Percentiles rank a stretch among this genome's conserved stretches.
Conservation (phyloP, 768 basidiomycete species). For the Boletus barrowsii region DNA sequence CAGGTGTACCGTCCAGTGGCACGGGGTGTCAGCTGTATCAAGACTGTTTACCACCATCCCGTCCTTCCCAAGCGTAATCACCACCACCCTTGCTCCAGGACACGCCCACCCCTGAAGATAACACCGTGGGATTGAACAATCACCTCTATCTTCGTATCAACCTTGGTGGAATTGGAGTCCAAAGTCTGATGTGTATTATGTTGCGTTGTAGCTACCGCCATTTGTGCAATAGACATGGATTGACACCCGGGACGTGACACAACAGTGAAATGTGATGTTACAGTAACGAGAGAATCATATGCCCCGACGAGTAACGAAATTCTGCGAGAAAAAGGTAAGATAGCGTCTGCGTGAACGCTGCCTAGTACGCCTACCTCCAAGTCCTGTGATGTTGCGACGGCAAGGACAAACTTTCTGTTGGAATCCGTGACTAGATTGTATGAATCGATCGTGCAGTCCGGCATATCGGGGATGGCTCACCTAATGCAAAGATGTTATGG, state of each 20-base stretch:
- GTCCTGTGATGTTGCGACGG: constrained; percentile 74
- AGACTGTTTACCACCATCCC: too few relatives aligned
- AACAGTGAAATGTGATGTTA: neutral
- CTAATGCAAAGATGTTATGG: constrained; percentile 71
- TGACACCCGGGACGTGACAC: neutral
- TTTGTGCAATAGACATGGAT: neutral
- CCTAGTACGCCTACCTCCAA: constrained; percentile 40
- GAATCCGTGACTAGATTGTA: constrained; percentile 71
- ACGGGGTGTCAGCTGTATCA: too few relatives aligned
- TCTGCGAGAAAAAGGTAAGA: constrained; percentile 15
- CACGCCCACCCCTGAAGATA: too few relatives aligned
- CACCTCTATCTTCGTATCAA: too few relatives aligned
- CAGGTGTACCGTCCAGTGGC: too few relatives aligned
- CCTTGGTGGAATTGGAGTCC: too few relatives aligned
- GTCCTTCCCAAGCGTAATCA: too few relatives aligned
- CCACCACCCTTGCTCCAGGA: too few relatives aligned
- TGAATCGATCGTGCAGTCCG: neutral
- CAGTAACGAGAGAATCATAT: constrained; percentile 7
- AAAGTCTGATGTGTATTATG: too few relatives aligned
- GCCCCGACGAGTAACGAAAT: constrained; percentile 30
- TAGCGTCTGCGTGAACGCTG: neutral
- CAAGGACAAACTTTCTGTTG: constrained; percentile 79
- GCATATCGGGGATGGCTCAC: constrained; percentile 36
- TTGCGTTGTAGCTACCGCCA: neutral
- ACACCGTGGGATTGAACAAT: too few relatives aligned